A percentile compares a stretch with the other conserved stretches of the same genome.
Conservation (phyloP, 257 asterid genomes). For the Penstemon newberryi region DNA sequence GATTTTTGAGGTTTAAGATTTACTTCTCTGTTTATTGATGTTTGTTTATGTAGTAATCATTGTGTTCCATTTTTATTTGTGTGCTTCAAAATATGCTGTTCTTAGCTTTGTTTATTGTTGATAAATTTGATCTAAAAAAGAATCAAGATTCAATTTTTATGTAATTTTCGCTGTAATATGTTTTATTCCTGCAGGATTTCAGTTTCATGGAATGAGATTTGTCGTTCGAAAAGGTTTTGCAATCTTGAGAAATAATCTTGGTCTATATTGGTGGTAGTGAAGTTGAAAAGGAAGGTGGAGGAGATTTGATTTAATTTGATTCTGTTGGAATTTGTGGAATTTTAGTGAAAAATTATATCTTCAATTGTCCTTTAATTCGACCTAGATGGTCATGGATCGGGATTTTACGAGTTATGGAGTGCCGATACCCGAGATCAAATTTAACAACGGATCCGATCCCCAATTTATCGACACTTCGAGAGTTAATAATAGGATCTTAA, state of each 20-base stretch:
- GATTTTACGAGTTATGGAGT: constrained; percentile 32
- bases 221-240: constrained; percentile 18
- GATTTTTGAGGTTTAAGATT: not conserved
- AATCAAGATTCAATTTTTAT: not conserved
- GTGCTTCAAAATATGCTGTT: constrained; percentile 4
- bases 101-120: constrained; percentile 1
- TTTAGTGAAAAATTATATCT: constrained; percentile 18
- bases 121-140: constrained; percentile 2
- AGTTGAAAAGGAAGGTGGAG: not conserved
- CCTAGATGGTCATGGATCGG: constrained; percentile 62
- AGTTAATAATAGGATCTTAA: constrained; percentile 28
- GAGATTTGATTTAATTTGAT: constrained; percentile 9
- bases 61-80: constrained; percentile 1
- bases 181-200: constrained; percentile 25
- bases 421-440: constrained; percentile 33
- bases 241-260: constrained; percentile 21
- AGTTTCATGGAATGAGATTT: constrained; percentile 26
- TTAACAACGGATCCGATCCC: constrained; percentile 32
- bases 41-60: not conserved
- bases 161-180: constrained; percentile 21
- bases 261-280: constrained; percentile 18
- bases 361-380: constrained; percentile 1
- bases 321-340: not conserved
- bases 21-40: not conserved
- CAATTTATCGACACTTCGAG: constrained; percentile 31